A percentile compares a stretch with the other conserved stretches of the same genome.
These are phyloP conservation scores for Xylaria nigripes DNA, from an alignment of 495 filamentous ascomycete species.

Conservation along the genomic window DNA sequence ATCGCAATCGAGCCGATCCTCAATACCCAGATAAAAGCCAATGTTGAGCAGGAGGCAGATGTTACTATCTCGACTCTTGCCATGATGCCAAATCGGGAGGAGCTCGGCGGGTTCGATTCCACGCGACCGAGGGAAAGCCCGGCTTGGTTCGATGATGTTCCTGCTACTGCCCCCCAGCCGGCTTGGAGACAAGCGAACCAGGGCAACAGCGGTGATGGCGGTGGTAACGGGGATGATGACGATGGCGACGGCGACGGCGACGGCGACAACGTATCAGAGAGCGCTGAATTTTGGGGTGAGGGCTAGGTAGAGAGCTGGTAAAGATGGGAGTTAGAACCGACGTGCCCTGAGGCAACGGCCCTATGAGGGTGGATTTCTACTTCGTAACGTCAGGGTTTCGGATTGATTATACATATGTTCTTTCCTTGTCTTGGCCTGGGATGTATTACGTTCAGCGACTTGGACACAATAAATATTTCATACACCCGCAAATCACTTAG, in stretches of 20 bases:
- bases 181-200: background rate
- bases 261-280: conserved; percentile 36
- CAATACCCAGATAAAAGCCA: background rate
- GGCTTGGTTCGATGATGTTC: background rate
- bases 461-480: no score
- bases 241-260: background rate
- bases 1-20: conserved; percentile 15
- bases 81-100: background rate
- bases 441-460: no score
- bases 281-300: conserved; percentile 4
- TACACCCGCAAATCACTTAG: no score
- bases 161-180: background rate
- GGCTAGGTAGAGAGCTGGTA: conserved; percentile 5
- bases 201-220: conserved; percentile 13
- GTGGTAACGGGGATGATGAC: background rate
- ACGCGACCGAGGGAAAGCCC: background rate
- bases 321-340: background rate
- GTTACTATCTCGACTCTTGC: background rate
- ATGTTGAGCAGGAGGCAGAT: background rate
- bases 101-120: background rate
- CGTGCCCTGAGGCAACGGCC: no score
- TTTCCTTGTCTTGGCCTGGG: no score
- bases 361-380: no score
- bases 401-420: no score
- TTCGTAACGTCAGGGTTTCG: no score